A percentile compares a stretch with the other conserved stretches of the same genome.
phyloP scores from a whole-genome alignment of 2,329 filamentous ascomycete species.

The Colletotrichum musicola region DNA sequence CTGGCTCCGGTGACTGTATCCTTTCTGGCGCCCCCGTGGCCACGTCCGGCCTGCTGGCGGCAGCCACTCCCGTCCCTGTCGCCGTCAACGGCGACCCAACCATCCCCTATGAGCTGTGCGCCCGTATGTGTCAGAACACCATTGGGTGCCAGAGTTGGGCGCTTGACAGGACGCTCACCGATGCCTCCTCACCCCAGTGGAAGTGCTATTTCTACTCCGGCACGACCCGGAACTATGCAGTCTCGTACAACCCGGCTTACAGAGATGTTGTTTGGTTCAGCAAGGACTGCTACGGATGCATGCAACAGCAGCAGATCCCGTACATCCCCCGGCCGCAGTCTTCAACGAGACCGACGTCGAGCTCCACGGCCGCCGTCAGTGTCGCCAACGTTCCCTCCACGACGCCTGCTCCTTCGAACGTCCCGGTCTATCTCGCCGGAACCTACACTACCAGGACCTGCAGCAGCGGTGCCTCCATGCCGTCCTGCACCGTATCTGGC shows the following conservation, averaged over 20 bases:
- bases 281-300: neutral
- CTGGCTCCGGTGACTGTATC: neutral
- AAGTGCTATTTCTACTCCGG: slow-evolving; percentile 3
- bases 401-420: neutral
- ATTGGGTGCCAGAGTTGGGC: neutral
- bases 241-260: slow-evolving; percentile 4
- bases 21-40: slow-evolving; percentile 13
- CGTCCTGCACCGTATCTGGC: slow-evolving; percentile 10
- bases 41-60: slow-evolving; percentile 9
- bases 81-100: neutral
- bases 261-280: neutral
- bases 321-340: neutral
- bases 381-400: neutral
- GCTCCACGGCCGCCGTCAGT: neutral
- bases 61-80: neutral
- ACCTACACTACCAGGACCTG: slow-evolving; percentile 7
- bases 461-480: neutral
- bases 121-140: neutral
- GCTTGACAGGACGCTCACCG: neutral
- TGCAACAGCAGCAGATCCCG: neutral
- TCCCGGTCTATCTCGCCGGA: neutral
- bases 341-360: neutral
- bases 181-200: neutral
- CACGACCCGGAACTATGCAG: neutral
- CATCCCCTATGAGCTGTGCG: neutral